Evolutionary conservation across 306 rosid species (phyloP).

Genomic region (Begonia loranthoides): DNA sequence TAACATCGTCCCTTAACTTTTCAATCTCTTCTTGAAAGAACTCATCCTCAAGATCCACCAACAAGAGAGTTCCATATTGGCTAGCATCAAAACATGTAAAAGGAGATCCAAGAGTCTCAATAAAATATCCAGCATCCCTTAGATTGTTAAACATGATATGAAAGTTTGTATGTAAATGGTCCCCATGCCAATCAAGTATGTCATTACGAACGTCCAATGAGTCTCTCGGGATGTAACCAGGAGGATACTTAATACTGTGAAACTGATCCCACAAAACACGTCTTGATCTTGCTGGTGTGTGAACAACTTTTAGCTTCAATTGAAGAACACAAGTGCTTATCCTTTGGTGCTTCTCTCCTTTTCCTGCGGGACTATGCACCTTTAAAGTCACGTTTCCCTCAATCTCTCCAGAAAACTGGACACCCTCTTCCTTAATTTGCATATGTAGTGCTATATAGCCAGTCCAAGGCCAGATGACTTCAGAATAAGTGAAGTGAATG

Average conservation of each 20-base stretch:
- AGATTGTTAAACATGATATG: slow-evolving; percentile 95
- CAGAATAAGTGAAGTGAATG: slow-evolving; percentile 79
- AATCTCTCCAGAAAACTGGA: slow-evolving; percentile 72
- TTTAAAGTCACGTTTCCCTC: slow-evolving; percentile 82
- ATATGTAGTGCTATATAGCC: slow-evolving; percentile 88
- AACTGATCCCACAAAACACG: slow-evolving; percentile 96
- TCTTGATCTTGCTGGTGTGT: slow-evolving; percentile 73
- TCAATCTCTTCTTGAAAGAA: slow-evolving; percentile 92
- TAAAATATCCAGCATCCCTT: slow-evolving; percentile 76
- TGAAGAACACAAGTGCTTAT: slow-evolving; percentile 76
- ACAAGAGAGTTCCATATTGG: slow-evolving; percentile 78
- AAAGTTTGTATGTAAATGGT: slow-evolving; percentile 88
- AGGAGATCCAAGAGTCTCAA: slow-evolving; percentile 94
- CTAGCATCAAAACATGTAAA: slow-evolving; percentile 88
- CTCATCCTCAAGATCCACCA: slow-evolving; percentile 98
- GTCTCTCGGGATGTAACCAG: slow-evolving; percentile 96
- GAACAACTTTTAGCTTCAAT: slow-evolving; percentile 74
- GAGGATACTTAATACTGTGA: slow-evolving; percentile 91
- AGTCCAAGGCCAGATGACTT: slow-evolving; percentile 96
- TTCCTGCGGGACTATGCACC: slow-evolving; percentile 73
- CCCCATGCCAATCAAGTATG: slow-evolving; percentile 99
- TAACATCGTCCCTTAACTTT: slow-evolving; percentile 74
- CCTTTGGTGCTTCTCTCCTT: slow-evolving; percentile 43
- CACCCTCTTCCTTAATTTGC: slow-evolving; percentile 95
- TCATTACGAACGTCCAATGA: slow-evolving; percentile 97